Base-by-base conservation (phyloP, 257 asterid genomes). In the Petunia secreta region DNA sequence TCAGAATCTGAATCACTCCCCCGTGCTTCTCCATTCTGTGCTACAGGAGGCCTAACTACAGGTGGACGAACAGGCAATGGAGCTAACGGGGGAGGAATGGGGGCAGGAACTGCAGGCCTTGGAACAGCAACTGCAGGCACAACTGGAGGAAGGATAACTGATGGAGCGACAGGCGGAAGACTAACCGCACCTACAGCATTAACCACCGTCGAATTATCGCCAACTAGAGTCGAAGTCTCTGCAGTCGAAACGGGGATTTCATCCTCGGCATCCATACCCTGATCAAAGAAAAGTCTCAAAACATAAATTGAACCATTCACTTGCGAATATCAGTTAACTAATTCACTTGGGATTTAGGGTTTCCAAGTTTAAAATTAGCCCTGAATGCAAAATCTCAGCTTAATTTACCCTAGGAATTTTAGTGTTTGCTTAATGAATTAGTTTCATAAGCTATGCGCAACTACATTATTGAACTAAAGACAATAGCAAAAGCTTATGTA, bases 51-150 rank as follows among this genome's bases (percentile, higher is more conserved):
- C 83, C 90, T 89, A 75, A 75, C 38, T 10, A 84, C 86, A 0
- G 97, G 88, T 39, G 97, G 89, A 44, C 88, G 94, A 60, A 40
- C 75, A 43, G 97, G 97, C 66, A 90, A 68, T 0, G 98, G 96
- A 2, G 92, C 95, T 87, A 94, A 86, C 59, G 92, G 96, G 78
- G 94, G 90, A 64, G 91, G 90, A 80, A 82, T 83, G 8, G 89
- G 75, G 13, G 71, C 68, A 75, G 91, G 81, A 63, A 76, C 80
- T 34, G 86, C 37, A 46, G 91, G 91, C 82, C 87, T 85, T 34
- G 97, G 90, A 80, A 97, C 97, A 34, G 97, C 97, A 34, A 89
- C 86, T 46, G 87, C 85, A 54, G 97, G 93, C 50, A 74, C 67
- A 37, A 74, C 50, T 1, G 90, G 85, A 38, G 90, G 90, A 50